Conservation (phyloP, 331 rosid species). For the Pyrus hybrid region DNA sequence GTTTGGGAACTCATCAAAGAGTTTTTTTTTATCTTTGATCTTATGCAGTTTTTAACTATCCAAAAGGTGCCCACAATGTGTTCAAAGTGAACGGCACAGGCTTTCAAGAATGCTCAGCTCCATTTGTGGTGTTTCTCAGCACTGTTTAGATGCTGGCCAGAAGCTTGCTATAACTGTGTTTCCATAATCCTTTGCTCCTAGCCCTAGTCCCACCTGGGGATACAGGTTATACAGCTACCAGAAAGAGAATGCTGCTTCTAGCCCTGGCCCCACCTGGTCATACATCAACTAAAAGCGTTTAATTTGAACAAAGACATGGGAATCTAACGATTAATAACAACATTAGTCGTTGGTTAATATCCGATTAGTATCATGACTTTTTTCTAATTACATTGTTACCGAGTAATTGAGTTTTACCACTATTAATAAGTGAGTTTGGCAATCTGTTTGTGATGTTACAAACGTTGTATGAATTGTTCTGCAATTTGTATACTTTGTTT, state of each 20-base stretch:
- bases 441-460: neutral
- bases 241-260: neutral
- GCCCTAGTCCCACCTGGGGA: neutral
- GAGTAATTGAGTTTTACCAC: neutral
- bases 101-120: conserved; percentile 14
- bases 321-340: no score
- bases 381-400: neutral
- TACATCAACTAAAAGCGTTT: neutral
- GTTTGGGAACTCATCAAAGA: neutral
- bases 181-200: neutral
- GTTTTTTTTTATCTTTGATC: neutral
- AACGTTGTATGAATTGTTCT: neutral
- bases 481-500: no score
- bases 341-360: no score
- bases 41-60: conserved; percentile 24
- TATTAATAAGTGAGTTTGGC: neutral
- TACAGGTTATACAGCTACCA: neutral
- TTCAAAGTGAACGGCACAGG: conserved; percentile 14
- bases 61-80: conserved; percentile 16
- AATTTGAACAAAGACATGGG: neutral
- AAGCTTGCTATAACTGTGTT: conserved; percentile 25
- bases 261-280: neutral
- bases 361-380: neutral
- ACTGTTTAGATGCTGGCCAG: conserved; percentile 7
- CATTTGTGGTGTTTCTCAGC: conserved; percentile 16